phyloP scores from a whole-genome alignment of 495 filamentous ascomycete genomes.

The Collariella sp. region DNA sequence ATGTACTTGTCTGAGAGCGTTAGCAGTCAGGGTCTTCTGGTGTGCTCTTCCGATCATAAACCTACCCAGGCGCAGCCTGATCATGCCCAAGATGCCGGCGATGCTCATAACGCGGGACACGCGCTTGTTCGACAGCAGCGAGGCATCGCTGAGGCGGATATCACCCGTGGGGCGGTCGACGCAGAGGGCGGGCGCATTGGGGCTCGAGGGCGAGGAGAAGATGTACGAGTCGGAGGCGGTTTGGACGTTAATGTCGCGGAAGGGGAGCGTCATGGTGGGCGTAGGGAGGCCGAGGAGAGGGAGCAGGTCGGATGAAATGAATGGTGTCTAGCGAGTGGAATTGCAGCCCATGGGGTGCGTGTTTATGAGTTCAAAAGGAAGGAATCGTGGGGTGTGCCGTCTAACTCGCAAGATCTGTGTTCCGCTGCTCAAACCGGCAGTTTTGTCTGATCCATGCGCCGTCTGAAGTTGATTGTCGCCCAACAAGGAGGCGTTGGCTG shows the following conservation, averaged over 20 bases:
- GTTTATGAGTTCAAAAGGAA: not conserved
- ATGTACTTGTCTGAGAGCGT: conserved; percentile 77
- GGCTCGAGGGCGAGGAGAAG: conserved; percentile 91
- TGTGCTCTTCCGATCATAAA: not conserved
- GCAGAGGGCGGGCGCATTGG: conserved; percentile 74
- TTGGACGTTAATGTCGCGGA: conserved; percentile 93
- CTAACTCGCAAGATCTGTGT: not conserved
- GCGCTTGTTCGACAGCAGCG: conserved; percentile 63
- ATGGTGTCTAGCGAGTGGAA: not conserved
- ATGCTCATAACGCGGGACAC: conserved; percentile 71
- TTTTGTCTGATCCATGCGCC: not conserved
- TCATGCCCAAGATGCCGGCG: conserved; percentile 85
- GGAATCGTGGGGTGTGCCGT: not conserved
- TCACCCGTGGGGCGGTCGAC: conserved; percentile 92
- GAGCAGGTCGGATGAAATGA: not conserved
- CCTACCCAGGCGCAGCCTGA: conserved; percentile 80
- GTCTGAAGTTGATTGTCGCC: conserved; percentile 8
- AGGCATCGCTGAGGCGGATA: conserved; percentile 70
- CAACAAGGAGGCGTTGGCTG: conserved; percentile 10
- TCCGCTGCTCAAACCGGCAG: not conserved
- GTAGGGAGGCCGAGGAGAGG: not conserved
- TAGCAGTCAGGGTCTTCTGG: too few relatives aligned
- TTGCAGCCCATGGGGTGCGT: not conserved
- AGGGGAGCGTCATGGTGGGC: conserved; percentile 59
- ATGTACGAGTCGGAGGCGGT: conserved; percentile 86